These are phyloP conservation scores for Rhizopogon salebrosus DNA, from an alignment of 768 basidiomycete species.

Conservation along the genomic window DNA sequence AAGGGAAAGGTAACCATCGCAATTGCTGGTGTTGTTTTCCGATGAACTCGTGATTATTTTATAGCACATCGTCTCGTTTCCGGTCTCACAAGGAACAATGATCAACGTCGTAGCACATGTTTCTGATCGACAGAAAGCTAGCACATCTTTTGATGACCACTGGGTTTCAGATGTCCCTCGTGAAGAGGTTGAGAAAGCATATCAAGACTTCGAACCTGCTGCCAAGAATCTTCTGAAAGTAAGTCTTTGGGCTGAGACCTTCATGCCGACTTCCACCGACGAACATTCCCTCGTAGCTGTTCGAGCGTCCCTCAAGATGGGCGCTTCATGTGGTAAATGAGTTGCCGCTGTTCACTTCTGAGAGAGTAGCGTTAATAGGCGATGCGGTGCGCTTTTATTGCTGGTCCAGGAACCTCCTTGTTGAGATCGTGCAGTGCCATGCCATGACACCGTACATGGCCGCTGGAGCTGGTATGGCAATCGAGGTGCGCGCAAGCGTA, in stretches of 20 bases:
- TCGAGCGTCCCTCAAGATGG: conserved; percentile 36
- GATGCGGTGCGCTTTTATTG: conserved; percentile 45
- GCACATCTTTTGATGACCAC: conserved; percentile 26
- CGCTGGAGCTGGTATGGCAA: conserved; percentile 23
- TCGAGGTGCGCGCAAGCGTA: conserved; percentile 10
- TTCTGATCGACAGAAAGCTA: conserved; percentile 23
- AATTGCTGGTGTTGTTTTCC: neutral
- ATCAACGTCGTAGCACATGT: conserved; percentile 32
- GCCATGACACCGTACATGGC: conserved; percentile 21
- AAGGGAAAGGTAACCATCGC: conserved; percentile 6
- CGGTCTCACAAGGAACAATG: conserved; percentile 30
- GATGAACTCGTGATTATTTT: neutral
- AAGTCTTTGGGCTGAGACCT: neutral
- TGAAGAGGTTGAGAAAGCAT: conserved; percentile 29
- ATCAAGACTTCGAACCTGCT: conserved; percentile 34
- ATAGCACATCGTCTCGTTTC: conserved; percentile 37
- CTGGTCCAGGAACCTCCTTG: no score
- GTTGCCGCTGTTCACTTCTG: conserved; percentile 33
- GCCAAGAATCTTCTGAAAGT: conserved; percentile 26
- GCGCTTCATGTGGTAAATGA: conserved; percentile 37
- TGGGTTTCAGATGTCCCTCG: conserved; percentile 23
- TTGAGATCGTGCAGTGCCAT: conserved; percentile 8
- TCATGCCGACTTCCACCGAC: neutral
- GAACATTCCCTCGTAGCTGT: conserved; percentile 18
- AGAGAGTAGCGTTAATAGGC: conserved; percentile 41